Evolutionary conservation across 2,329 filamentous ascomycete species (phyloP).

Genomic region (Calonectria ilicicola): DNA sequence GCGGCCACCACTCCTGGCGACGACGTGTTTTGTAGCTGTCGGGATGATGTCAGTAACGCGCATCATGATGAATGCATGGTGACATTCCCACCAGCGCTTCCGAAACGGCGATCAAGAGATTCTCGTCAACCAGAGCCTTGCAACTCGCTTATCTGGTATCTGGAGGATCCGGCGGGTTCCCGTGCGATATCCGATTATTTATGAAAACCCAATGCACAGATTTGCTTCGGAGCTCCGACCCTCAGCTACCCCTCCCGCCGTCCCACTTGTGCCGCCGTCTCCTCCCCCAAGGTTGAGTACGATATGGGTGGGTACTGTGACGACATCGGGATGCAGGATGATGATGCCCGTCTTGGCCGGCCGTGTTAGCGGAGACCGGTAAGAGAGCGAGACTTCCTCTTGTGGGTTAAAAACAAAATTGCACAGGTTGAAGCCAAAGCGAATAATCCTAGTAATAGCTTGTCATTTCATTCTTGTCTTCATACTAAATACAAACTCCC

Average conservation of each 20-base stretch:
- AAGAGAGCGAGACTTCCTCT: neutral
- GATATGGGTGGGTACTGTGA: conserved; percentile 2
- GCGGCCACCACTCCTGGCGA: neutral
- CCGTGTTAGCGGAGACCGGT: neutral
- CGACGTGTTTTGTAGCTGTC: neutral
- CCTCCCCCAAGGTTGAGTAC: conserved; percentile 1
- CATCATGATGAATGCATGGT: neutral
- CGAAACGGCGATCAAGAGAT: neutral
- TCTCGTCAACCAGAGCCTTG: neutral
- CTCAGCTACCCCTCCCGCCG: neutral
- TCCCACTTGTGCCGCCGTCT: conserved; percentile 16
- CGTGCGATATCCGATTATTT: conserved; percentile 2
- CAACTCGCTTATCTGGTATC: conserved; percentile 21
- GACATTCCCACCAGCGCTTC: neutral
- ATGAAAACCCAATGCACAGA: neutral
- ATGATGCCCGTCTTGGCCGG: neutral
- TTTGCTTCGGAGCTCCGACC: conserved; percentile 11
- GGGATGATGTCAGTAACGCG: neutral
- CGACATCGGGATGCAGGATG: conserved; percentile 19
- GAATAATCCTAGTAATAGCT: neutral
- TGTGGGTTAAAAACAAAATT: neutral
- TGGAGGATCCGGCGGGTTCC: neutral
- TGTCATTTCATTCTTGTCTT: neutral
- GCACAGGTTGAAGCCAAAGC: neutral
- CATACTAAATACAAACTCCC: neutral